Evolutionary conservation across 73 alveolate genomes (phyloP).

Genomic region (Tetrahymena borealis): DNA sequence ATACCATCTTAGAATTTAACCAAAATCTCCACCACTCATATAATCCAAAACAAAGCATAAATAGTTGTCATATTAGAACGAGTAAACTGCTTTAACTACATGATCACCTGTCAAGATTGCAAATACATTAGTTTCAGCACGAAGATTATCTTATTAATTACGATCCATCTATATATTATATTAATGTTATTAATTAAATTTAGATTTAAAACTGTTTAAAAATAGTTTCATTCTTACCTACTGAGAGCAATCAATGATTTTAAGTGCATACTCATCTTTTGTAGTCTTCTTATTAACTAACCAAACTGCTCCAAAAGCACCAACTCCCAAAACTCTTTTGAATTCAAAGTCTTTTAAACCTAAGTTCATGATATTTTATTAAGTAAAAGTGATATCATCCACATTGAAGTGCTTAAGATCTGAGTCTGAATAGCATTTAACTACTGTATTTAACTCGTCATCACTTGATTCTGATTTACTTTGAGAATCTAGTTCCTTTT

Average conservation of each 20-base stretch:
- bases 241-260: slow-evolving; percentile 19
- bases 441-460: background rate
- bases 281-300: slow-evolving; percentile 34
- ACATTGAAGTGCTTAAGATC: background rate
- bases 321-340: slow-evolving; percentile 20
- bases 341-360: slow-evolving; percentile 28
- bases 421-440: background rate
- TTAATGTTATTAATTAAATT: background rate
- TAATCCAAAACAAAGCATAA: slow-evolving; percentile 34
- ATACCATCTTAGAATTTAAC: slow-evolving; percentile 24
- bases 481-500: background rate
- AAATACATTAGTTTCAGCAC: slow-evolving; percentile 43
- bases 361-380: background rate
- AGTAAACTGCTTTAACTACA: slow-evolving; percentile 38
- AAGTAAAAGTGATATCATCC: background rate
- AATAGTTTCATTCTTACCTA: background rate
- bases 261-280: slow-evolving; percentile 35
- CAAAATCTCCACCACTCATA: slow-evolving; percentile 42
- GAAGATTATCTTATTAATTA: slow-evolving; percentile 4
- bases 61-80: slow-evolving; percentile 21
- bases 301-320: slow-evolving; percentile 49
- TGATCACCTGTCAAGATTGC: slow-evolving; percentile 33
- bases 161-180: background rate
- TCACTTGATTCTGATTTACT: background rate
- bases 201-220: too few relatives aligned